These are phyloP conservation scores for Colletotrichum sp. DNA, from an alignment of 2,329 filamentous ascomycete species.

Conservation along the genomic window DNA sequence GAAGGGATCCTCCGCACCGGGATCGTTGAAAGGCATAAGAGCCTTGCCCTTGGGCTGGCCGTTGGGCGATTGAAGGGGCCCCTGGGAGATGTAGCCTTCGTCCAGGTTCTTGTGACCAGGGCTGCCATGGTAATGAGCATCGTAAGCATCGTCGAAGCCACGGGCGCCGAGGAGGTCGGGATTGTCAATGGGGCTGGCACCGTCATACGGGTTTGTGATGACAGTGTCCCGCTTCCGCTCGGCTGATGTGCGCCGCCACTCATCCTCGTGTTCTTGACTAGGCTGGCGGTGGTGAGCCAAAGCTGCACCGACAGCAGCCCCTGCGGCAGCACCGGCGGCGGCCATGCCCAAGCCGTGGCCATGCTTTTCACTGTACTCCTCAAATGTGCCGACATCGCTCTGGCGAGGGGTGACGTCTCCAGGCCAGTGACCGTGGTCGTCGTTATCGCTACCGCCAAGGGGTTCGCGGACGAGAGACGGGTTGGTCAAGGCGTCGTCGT, in stretches of 20 bases:
- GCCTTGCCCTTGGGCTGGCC: constrained; percentile 61
- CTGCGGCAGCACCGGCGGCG: constrained; percentile 59
- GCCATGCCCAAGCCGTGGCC: constrained; percentile 46
- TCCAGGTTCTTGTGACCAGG: constrained; percentile 70
- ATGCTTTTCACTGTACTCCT: constrained; percentile 26
- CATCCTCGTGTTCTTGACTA: constrained; percentile 67
- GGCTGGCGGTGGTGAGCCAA: constrained; percentile 55
- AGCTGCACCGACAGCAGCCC: constrained; percentile 52
- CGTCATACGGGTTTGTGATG: constrained; percentile 71
- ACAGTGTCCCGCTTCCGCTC: constrained; percentile 71
- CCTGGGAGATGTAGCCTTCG: constrained; percentile 90
- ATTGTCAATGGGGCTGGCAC: constrained; percentile 66
- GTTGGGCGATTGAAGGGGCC: constrained; percentile 61
- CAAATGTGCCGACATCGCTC: constrained; percentile 30
- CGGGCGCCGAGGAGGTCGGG: constrained; percentile 51
- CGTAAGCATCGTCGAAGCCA: constrained; percentile 44
- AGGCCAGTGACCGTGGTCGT: constrained; percentile 32
- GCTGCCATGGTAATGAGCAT: constrained; percentile 57
- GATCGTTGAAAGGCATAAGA: constrained; percentile 39
- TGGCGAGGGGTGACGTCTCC: constrained; percentile 35
- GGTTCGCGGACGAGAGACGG: constrained; percentile 83
- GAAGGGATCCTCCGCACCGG: constrained; percentile 70
- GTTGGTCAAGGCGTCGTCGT: constrained; percentile 79
- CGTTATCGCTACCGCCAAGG: constrained; percentile 55
- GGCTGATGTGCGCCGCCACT: constrained; percentile 66